Percentiles rank a stretch among this genome's conserved stretches.
phyloP scores from a whole-genome alignment of 2,329 filamentous ascomycete genomes.

The Grosmannia penicillata region DNA sequence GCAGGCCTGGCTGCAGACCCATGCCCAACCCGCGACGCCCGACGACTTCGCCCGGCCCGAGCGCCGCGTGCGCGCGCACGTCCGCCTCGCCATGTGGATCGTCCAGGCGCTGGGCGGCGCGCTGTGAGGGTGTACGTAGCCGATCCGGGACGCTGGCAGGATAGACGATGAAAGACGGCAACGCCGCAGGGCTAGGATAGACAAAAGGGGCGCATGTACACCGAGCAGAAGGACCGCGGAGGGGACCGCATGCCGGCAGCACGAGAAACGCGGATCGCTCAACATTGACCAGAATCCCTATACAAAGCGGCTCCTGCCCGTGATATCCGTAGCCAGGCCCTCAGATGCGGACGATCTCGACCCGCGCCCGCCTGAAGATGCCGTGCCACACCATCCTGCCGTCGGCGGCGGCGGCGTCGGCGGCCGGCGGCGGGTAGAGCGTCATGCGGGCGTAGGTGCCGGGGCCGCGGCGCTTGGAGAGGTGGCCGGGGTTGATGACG shows the following conservation, averaged over 20 bases:
- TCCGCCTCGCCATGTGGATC: conserved; percentile 87
- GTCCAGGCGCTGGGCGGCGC: conserved; percentile 75
- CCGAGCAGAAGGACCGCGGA: too few species aligned
- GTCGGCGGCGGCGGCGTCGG: conserved; percentile 39
- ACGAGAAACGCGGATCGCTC: too few species aligned
- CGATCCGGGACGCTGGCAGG: too few species aligned
- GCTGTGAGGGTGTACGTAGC: conserved; percentile 42
- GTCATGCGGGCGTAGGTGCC: conserved; percentile 77
- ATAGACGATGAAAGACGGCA: not conserved
- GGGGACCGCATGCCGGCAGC: too few species aligned
- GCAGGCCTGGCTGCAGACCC: conserved; percentile 62
- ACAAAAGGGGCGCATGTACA: not conserved
- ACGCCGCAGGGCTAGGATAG: too few species aligned
- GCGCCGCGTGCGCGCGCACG: conserved; percentile 69
- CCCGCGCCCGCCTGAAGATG: conserved; percentile 67
- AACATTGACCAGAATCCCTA: too few species aligned
- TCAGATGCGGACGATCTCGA: conserved; percentile 72
- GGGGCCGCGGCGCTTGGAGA: conserved; percentile 71
- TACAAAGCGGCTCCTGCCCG: too few species aligned
- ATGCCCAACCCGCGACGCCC: conserved; percentile 52
- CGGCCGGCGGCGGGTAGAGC: conserved; percentile 49
- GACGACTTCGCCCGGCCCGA: conserved; percentile 73
- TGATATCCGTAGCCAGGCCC: not conserved
- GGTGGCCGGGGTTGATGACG: conserved; percentile 75
- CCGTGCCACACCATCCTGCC: conserved; percentile 53